These are phyloP conservation scores for Fusarium palustre DNA, from an alignment of 2,329 filamentous ascomycete genomes.

Conservation along the genomic window DNA sequence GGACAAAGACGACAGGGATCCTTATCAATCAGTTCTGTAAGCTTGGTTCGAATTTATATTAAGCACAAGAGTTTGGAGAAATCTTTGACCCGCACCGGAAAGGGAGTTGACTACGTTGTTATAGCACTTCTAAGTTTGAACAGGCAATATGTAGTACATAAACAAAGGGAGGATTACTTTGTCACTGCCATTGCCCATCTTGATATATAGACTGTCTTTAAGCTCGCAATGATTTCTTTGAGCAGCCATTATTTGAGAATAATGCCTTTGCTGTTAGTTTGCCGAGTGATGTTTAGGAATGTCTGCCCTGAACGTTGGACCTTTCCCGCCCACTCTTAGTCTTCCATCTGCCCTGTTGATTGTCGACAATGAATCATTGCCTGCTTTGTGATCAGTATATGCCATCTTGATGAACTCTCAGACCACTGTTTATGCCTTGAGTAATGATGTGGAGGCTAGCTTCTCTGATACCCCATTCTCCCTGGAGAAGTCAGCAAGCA, in stretches of 20 bases:
- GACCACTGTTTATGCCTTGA: background rate
- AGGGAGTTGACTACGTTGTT: background rate
- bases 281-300: background rate
- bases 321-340: background rate
- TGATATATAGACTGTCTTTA: background rate
- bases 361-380: background rate
- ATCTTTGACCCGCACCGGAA: background rate
- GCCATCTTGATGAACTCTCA: background rate
- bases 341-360: background rate
- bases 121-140: background rate
- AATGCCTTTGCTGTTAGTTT: background rate
- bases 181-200: background rate
- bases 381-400: background rate
- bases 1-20: conserved; percentile 23
- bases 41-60: conserved; percentile 1
- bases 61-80: background rate
- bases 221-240: background rate
- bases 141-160: background rate
- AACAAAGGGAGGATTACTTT: background rate
- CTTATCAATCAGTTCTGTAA: conserved; percentile 32
- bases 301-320: background rate
- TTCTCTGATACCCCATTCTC: background rate
- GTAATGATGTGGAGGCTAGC: background rate
- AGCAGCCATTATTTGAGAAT: background rate
- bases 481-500: background rate